These are phyloP conservation scores for Cetraspora pellucida DNA, from an alignment of 192 early-diverging fungal species.

Conservation along the genomic window DNA sequence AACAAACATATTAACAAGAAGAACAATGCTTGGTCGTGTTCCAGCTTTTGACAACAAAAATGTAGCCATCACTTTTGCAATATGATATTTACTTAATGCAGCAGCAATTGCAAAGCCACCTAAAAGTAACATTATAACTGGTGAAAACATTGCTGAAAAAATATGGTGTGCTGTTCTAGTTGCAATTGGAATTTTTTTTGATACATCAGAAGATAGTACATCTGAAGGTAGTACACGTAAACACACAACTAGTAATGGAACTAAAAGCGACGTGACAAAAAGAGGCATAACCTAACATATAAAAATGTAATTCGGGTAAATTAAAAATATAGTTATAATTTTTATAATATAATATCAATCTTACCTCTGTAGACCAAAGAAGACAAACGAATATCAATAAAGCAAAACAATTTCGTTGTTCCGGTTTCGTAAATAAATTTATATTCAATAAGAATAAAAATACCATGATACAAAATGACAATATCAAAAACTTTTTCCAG, in stretches of 20 bases:
- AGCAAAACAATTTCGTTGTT: slow-evolving; percentile 90
- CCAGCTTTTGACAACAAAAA: slow-evolving; percentile 87
- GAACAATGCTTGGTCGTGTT: slow-evolving; percentile 77
- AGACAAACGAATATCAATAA: slow-evolving; percentile 89
- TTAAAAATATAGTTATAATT: too few species aligned
- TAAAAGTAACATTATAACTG: slow-evolving; percentile 94
- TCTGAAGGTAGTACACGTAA: slow-evolving; percentile 81
- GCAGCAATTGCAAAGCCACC: slow-evolving; percentile 94
- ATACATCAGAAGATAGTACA: slow-evolving; percentile 31
- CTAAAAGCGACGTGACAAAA: slow-evolving; percentile 86
- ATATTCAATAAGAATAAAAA: slow-evolving; percentile 63
- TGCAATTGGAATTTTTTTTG: slow-evolving; percentile 66
- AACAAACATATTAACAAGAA: slow-evolving; percentile 94
- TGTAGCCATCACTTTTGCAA: slow-evolving; percentile 89
- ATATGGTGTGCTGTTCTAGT: slow-evolving; percentile 82
- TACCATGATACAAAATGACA: slow-evolving; percentile 56
- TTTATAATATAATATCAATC: neutral
- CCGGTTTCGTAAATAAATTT: slow-evolving; percentile 63
- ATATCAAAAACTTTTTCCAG: slow-evolving; percentile 43
- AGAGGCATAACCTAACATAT: slow-evolving; percentile 76
- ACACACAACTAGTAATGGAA: slow-evolving; percentile 84
- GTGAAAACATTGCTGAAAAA: slow-evolving; percentile 92
- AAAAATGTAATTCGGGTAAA: neutral
- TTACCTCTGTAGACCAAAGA: slow-evolving; percentile 91
- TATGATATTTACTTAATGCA: slow-evolving; percentile 92